Base-by-base conservation (phyloP, 495 filamentous ascomycete genomes). In the Patellaria atrata region DNA sequence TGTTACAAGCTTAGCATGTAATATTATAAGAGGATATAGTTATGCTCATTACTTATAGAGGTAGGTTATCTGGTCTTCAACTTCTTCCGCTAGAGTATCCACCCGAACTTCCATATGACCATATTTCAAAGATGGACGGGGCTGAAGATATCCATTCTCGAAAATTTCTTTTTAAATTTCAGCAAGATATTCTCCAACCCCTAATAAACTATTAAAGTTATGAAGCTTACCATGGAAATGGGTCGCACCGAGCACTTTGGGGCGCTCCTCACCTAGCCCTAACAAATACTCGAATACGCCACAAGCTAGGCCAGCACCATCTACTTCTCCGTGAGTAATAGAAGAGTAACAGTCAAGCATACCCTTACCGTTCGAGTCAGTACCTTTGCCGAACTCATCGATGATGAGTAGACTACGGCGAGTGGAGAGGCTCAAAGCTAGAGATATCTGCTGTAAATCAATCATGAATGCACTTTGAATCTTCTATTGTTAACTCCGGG, bases 301-400 rank as follows among this genome's bases (percentile, higher is more conserved):
- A 35, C 74, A 77, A 30, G 82, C 75, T n/a, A 97, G 60, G 0
- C 82, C 91, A 3, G 85, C 79, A 14, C 89, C 89, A 58, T 89
- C 79, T 71, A 41, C 15, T 24, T 27, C 2, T 27, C 8, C 11
- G n/a, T 28, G 11, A 37, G 21, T 21, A 47, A 21, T 22, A 33
- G 27, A 18, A 12, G n/a, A 16, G 18, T 14, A 37, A 11, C 8
- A 14, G 12, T 17, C 7, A 25, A 22, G 50, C 52, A 21, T 44
- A 69, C 70, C 70, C 52, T 20, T 44, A 69, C 70, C 70, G 40
- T 66, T 67, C 11, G 70, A 65, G 33, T 82, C 79, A 0, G 89
- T 97, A 5, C 89, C 91, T 58, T 94, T 97, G 3, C 89, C 89
- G 43, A 97, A 96, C 47, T 97, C 91, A 48, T 97, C 89, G 32